These are phyloP conservation scores for Sherardia arvensis DNA, from an alignment of 257 asterid genomes.

Conservation along the genomic window DNA sequence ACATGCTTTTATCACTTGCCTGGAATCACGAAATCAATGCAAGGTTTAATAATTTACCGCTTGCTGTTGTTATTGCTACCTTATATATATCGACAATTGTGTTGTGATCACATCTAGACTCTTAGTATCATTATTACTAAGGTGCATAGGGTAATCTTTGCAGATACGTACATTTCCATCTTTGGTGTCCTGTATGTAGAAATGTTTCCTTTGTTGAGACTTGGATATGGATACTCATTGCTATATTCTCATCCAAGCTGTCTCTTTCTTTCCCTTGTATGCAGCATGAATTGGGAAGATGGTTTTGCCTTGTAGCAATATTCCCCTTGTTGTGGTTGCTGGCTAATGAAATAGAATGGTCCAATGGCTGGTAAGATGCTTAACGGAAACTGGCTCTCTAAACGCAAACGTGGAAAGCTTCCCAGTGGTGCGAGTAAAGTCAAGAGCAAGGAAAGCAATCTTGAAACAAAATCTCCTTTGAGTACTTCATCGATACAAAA, in stretches of 20 bases:
- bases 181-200: neutral
- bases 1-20: neutral
- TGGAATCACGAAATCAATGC: neutral
- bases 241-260: neutral
- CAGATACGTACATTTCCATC: neutral
- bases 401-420: conserved; percentile 61
- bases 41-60: neutral
- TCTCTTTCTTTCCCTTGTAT: neutral
- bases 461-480: conserved; percentile 34
- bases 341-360: conserved; percentile 45
- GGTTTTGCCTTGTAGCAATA: neutral
- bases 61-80: neutral
- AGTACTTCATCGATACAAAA: conserved; percentile 25
- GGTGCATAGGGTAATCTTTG: neutral
- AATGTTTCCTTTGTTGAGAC: neutral
- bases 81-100: neutral
- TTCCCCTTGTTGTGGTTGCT: conserved; percentile 15
- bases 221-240: neutral
- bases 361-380: conserved; percentile 39
- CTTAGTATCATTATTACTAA: neutral
- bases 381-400: conserved; percentile 59
- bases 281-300: neutral
- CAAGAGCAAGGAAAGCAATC: conserved; percentile 26
- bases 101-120: neutral
- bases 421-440: conserved; percentile 40